phyloP scores from a whole-genome alignment of 352 stramenopile genomes.

The Sclerospora graminicola region DNA sequence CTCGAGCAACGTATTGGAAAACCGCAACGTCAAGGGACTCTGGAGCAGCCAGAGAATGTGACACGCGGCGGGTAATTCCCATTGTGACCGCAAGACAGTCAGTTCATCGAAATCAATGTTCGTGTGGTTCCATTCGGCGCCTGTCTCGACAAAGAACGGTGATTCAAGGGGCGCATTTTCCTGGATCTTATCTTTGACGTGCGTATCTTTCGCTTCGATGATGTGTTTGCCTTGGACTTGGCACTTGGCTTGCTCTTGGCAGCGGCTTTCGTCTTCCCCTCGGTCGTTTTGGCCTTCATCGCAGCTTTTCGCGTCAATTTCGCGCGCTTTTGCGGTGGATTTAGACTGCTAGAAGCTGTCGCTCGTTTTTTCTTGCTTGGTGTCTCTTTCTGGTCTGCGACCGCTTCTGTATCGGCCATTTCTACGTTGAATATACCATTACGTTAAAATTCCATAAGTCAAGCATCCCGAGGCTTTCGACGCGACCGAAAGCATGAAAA shows the following conservation, averaged over 20 bases:
- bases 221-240: constrained; percentile 22
- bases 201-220: constrained; percentile 49
- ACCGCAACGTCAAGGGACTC: constrained; percentile 62
- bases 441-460: constrained; percentile 15
- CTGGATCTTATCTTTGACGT: constrained; percentile 38
- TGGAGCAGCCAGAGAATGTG: constrained; percentile 82
- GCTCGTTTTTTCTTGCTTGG: too few relatives aligned
- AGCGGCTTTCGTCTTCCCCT: not conserved
- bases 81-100: constrained; percentile 40
- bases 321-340: constrained; percentile 18
- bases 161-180: constrained; percentile 46
- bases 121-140: constrained; percentile 52
- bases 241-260: constrained; percentile 4
- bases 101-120: constrained; percentile 76
- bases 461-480: not conserved
- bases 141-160: constrained; percentile 66
- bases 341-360: not conserved
- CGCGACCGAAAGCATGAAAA: constrained; percentile 6
- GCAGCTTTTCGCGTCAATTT: constrained; percentile 14
- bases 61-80: constrained; percentile 67
- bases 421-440: constrained; percentile 11
- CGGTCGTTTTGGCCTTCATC: constrained; percentile 10
- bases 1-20: constrained; percentile 68
- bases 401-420: constrained; percentile 7
- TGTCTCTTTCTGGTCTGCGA: not conserved